These are phyloP conservation scores for Cercophora scortea DNA, from an alignment of 495 filamentous ascomycete species.

Conservation along the genomic window DNA sequence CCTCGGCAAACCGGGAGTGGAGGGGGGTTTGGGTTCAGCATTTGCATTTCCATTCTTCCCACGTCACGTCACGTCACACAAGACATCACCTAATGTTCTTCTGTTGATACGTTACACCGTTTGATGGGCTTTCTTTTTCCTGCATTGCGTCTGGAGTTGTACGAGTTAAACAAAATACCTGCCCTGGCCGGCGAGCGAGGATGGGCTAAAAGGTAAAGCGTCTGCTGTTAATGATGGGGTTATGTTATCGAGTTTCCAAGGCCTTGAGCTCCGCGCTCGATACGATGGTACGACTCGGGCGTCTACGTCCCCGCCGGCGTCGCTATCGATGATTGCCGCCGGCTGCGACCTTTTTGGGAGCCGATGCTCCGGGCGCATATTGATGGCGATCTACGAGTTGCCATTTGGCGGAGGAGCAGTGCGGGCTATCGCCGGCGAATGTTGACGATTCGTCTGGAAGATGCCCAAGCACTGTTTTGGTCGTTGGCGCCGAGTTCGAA, in stretches of 20 bases:
- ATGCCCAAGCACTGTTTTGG: too few relatives aligned
- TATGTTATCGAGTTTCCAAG: constrained; percentile 3
- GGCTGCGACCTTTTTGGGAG: too few relatives aligned
- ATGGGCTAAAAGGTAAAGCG: constrained; percentile 6
- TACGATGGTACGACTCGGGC: too few relatives aligned
- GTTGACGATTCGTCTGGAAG: too few relatives aligned
- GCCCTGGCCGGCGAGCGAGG: neutral
- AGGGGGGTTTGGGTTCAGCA: constrained; percentile 3
- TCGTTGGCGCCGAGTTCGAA: too few relatives aligned
- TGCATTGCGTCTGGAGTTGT: constrained; percentile 31
- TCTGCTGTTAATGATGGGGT: constrained; percentile 1
- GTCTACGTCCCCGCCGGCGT: too few relatives aligned
- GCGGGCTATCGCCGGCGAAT: too few relatives aligned
- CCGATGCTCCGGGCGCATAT: too few relatives aligned
- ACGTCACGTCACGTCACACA: neutral
- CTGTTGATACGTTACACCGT: constrained; percentile 9
- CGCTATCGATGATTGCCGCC: too few relatives aligned
- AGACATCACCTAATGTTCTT: constrained; percentile 2
- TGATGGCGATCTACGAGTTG: too few relatives aligned
- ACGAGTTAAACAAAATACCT: constrained; percentile 22
- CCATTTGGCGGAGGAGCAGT: too few relatives aligned
- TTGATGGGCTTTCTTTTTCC: constrained; percentile 10
- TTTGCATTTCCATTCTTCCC: constrained; percentile 3
- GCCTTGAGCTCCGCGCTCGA: neutral
- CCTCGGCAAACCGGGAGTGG: constrained; percentile 5